These are phyloP conservation scores for Eucalyptus guilfoylei DNA, from an alignment of 345 rosid species.

Conservation along the genomic window DNA sequence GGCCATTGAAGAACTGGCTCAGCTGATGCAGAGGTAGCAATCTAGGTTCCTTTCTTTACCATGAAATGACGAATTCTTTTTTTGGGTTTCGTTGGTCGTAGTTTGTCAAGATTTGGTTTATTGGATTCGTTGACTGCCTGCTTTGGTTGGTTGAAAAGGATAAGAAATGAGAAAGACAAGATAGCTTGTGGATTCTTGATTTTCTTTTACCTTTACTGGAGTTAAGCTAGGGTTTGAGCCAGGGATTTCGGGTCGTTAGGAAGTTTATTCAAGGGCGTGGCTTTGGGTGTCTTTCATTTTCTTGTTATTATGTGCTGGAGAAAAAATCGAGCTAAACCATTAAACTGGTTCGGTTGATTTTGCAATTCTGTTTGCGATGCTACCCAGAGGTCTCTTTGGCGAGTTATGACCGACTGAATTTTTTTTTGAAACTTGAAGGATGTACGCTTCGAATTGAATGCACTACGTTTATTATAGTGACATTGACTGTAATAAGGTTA, in stretches of 20 bases:
- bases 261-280: not conserved
- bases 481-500: not conserved
- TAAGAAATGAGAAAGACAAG: not conserved
- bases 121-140: not conserved
- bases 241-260: not conserved
- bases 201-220: not conserved
- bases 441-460: not conserved
- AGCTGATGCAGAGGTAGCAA: conserved; percentile 71
- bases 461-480: not conserved
- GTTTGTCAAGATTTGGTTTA: not conserved
- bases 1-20: conserved; percentile 71
- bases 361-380: not conserved
- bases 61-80: not conserved
- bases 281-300: not conserved
- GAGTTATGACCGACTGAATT: not conserved
- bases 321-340: not conserved
- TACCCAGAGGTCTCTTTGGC: not conserved
- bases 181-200: not conserved
- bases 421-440: not conserved
- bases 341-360: not conserved
- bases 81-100: not conserved
- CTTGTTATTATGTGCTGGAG: not conserved
- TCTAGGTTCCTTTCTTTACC: not conserved
- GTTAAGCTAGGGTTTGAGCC: not conserved
- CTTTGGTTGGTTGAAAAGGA: not conserved